Evolutionary conservation across 306 rosid species (phyloP).

Genomic region (Oemleria cerasiformis): DNA sequence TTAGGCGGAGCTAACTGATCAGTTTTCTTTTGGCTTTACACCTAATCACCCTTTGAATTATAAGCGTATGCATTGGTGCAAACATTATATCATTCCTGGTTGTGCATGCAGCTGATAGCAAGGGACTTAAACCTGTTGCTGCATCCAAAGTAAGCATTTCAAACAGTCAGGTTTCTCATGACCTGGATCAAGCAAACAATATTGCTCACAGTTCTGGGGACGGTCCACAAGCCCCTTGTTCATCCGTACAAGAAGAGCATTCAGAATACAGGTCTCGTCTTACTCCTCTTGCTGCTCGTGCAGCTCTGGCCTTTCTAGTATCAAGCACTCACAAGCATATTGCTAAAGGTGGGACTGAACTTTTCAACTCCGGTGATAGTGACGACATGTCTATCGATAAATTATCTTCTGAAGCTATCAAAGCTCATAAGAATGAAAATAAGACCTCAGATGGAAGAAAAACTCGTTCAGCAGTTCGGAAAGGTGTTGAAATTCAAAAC

Average conservation of each 20-base stretch:
- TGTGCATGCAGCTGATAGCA: conserved; percentile 22
- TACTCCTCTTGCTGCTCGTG: conserved; percentile 27
- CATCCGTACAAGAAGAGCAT: conserved; percentile 15
- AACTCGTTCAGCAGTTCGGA: conserved; percentile 5
- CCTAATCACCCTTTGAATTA: background rate
- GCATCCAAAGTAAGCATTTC: conserved; percentile 9
- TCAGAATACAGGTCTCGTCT: conserved; percentile 16
- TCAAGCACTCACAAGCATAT: conserved; percentile 8
- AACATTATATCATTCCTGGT: conserved; percentile 1
- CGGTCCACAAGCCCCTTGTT: conserved; percentile 1
- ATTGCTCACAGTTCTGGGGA: conserved; percentile 1
- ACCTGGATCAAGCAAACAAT: conserved; percentile 1
- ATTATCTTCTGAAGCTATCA: conserved; percentile 12
- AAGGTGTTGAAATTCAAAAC: conserved; percentile 9
- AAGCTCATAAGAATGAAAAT: background rate
- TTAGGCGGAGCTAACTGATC: background rate
- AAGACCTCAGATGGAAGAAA: background rate
- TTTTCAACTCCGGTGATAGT: conserved; percentile 14
- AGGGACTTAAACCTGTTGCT: background rate
- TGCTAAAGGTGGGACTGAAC: conserved; percentile 20
- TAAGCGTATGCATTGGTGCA: background rate
- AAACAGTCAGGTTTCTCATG: conserved; percentile 5
- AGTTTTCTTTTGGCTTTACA: background rate
- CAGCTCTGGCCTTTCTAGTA: conserved; percentile 24
- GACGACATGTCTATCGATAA: background rate